Evolutionary conservation across 805 yeast genomes (phyloP), one percentile per base, ranked within the genome.

Genomic region (Tetrapisispora namnaoensis): DNA sequence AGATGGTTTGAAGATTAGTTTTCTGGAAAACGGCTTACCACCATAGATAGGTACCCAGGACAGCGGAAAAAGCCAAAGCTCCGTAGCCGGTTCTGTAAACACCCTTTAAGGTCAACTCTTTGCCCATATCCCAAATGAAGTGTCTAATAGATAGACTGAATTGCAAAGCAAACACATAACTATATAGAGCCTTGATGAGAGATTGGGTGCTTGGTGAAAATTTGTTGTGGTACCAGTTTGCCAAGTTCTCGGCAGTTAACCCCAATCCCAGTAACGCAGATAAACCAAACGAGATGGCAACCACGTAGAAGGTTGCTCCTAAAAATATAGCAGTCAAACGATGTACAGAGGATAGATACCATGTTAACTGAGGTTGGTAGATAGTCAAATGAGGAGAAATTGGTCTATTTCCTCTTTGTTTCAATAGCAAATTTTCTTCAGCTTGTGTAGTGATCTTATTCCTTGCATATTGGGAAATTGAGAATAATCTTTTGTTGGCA

Each of bases 51-150:
- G 86, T 60, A 49, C 95, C 86, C 24, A 81, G 59, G 35, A 77
- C 52, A 9, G 74, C 71, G 41, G 79, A 61, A 58, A 79, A 71
- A 28, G 82, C 97, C 50, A 89, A 67, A 18, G 88, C 95, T 44
- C 78, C 72, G 70, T 87, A 86, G 54, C 96, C 98, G 36, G 97
- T 89, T 71, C 83, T 80, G 80, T 86, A 85, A 50, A 93, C 96
- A 57, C 95, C 97, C 63, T 83, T 79, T 58, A 86, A 62, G 53
- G 89, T 77, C 65, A 91, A 76, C 68, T 83, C 86, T 57, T 72
- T 74, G 66, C 95, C 95, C 47, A 80, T 67, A 68, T 93, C 99
- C 99, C 99, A 93, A 49, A 86, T 63, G 69, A 91, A 72, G 68
- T 93, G 99, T 78, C 99, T 87, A 54, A 91, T 52, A 60, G 98